Conservation (phyloP, 2,329 filamentous ascomycete species). For the Neofusicoccum cordaticola region DNA sequence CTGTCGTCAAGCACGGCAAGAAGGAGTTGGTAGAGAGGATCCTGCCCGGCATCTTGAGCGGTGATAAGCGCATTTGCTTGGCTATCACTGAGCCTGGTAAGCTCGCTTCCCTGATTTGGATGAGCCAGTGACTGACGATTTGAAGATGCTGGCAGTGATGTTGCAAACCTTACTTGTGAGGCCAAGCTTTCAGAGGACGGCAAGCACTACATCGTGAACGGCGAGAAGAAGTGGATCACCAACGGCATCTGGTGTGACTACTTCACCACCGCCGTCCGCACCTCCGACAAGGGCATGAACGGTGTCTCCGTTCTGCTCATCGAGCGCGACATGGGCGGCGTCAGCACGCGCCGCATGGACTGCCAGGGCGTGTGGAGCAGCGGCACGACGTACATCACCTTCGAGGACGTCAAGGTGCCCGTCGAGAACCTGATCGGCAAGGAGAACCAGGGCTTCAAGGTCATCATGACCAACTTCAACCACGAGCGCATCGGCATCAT, state of each 20-base stretch:
- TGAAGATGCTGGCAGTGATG: conserved; percentile 85
- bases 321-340: conserved; percentile 78
- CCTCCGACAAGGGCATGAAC: conserved; percentile 85
- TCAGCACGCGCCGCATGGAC: conserved; percentile 93
- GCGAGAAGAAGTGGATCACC: conserved; percentile 99
- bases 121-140: conserved; percentile 18
- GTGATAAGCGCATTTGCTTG: conserved; percentile 95
- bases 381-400: conserved; percentile 95
- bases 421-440: conserved; percentile 99
- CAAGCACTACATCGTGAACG: conserved; percentile 99
- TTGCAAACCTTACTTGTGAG: conserved; percentile 93
- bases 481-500: conserved; percentile 98
- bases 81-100: conserved; percentile 81
- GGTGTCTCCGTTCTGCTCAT: conserved; percentile 89
- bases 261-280: conserved; percentile 95
- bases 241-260: conserved; percentile 97
- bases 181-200: conserved; percentile 92
- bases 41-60: conserved; percentile 79
- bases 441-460: conserved; percentile 95
- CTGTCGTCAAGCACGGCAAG: conserved; percentile 87
- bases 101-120: conserved; percentile 7
- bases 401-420: conserved; percentile 98
- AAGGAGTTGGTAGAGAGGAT: conserved; percentile 82
- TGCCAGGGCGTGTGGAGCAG: conserved; percentile 96
- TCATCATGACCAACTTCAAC: conserved; percentile 42